Evolutionary conservation across 1,284 basidiomycete species (phyloP).

Genomic region (Sanghuangporus sanghuang): DNA sequence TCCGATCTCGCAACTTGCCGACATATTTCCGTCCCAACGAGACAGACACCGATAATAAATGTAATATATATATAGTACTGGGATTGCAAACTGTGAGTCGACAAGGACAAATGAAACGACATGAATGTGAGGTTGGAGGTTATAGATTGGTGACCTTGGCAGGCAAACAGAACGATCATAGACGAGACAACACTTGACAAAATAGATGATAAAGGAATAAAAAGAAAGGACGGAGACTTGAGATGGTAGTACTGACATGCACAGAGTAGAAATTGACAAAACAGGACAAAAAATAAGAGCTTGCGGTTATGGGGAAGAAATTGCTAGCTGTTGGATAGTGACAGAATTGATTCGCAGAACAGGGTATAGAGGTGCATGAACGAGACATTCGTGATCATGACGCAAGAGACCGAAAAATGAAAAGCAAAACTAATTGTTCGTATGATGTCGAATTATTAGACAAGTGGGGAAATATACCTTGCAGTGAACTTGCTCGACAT

Average conservation of each 20-base stretch:
- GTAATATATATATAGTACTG: not conserved
- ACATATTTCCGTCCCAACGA: not conserved
- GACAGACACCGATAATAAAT: no score
- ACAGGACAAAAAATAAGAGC: not conserved
- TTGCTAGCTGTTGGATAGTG: not conserved
- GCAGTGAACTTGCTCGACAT: not conserved
- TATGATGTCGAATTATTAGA: not conserved
- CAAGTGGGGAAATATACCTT: not conserved
- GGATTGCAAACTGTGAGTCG: not conserved
- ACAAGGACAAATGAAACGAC: not conserved
- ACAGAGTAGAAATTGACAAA: not conserved
- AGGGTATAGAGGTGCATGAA: not conserved
- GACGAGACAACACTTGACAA: not conserved
- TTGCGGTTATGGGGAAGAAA: not conserved
- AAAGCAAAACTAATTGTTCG: not conserved
- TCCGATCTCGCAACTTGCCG: not conserved
- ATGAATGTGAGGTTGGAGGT: not conserved
- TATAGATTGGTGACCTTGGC: not conserved
- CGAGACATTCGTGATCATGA: constrained; percentile 3
- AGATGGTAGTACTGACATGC: not conserved
- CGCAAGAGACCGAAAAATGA: not conserved
- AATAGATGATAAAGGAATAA: constrained; percentile 6
- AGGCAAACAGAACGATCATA: not conserved
- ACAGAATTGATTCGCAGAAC: not conserved
- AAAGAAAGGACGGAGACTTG: not conserved